Percentiles rank a stretch among this genome's conserved stretches.
These are phyloP conservation scores for Aureobasidium uvarum DNA, from an alignment of 2,329 filamentous ascomycete genomes.

Conservation along the genomic window DNA sequence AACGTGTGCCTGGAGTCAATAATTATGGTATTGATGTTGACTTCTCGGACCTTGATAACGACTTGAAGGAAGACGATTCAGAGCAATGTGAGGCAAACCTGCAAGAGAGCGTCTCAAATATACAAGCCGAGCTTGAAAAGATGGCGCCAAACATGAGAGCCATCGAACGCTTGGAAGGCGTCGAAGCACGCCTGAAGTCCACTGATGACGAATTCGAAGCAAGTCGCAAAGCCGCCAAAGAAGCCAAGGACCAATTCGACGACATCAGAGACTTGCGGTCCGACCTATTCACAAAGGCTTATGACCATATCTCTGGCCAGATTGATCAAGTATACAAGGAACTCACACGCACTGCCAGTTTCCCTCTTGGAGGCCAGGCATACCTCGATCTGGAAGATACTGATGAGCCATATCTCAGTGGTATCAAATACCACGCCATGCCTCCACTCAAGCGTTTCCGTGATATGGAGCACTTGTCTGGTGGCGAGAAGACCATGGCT, in stretches of 20 bases:
- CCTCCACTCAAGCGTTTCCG: conserved; percentile 96
- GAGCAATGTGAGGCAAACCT: conserved; percentile 71
- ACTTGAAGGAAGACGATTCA: conserved; percentile 73
- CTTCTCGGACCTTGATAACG: conserved; percentile 77
- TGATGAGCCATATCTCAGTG: conserved; percentile 92
- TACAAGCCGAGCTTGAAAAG: conserved; percentile 82
- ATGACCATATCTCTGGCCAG: conserved; percentile 90
- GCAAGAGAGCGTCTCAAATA: conserved; percentile 69
- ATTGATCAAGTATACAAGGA: conserved; percentile 94
- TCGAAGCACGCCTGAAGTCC: conserved; percentile 75
- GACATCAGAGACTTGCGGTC: conserved; percentile 77
- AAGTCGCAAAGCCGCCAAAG: conserved; percentile 70
- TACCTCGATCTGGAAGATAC: conserved; percentile 95
- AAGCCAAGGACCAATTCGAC: conserved; percentile 79
- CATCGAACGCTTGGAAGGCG: conserved; percentile 82
- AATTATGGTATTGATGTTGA: conserved; percentile 91
- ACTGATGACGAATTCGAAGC: conserved; percentile 89
- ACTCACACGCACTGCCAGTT: conserved; percentile 84
- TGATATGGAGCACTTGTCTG: conserved; percentile 97
- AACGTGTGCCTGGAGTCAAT: conserved; percentile 62
- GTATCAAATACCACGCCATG: conserved; percentile 99
- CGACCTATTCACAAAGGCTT: conserved; percentile 93
- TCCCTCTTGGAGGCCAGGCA: conserved; percentile 82
- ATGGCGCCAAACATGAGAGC: conserved; percentile 97
- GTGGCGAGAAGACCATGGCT: conserved; percentile 98